Percentiles rank a stretch among this genome's conserved stretches.
Conservation (phyloP, 257 asterid species). For the Buddleja alternifolia region DNA sequence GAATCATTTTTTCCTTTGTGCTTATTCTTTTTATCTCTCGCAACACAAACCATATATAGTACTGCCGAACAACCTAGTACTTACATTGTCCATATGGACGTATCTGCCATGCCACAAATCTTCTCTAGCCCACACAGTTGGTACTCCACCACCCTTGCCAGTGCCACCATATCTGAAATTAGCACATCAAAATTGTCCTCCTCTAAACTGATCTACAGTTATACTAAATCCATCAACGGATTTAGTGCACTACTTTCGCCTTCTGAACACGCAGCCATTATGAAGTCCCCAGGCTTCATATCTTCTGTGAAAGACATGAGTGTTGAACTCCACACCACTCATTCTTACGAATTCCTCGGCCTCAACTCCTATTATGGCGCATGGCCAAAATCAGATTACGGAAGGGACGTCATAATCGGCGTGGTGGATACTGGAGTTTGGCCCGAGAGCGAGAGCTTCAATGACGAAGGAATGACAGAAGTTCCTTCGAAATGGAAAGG, state of each 20-base stretch:
- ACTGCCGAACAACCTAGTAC: not conserved
- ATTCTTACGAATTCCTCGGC: constrained; percentile 29
- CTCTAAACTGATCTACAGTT: constrained; percentile 31
- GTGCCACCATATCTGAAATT: not conserved
- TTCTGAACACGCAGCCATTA: constrained; percentile 25
- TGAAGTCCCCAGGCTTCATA: constrained; percentile 35
- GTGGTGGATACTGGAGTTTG: constrained; percentile 47
- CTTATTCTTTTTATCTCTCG: no score
- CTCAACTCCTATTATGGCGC: constrained; percentile 28
- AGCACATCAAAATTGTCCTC: not conserved
- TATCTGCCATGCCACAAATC: constrained; percentile 30
- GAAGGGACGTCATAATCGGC: constrained; percentile 43
- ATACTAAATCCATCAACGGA: constrained; percentile 43
- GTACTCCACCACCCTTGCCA: constrained; percentile 33
- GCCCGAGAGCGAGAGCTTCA: constrained; percentile 55
- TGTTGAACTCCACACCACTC: constrained; percentile 42
- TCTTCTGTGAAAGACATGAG: constrained; percentile 33
- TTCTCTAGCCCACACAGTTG: constrained; percentile 30
- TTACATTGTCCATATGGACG: constrained; percentile 36
- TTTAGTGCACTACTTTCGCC: constrained; percentile 37
- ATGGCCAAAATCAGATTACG: constrained; percentile 46
- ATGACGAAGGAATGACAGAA: constrained; percentile 44
- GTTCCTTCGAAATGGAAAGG: constrained; percentile 57
- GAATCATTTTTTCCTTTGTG: no score
- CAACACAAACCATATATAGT: no score